These are phyloP conservation scores for Scutellaria minor DNA, from an alignment of 257 asterid species.

Conservation along the genomic window DNA sequence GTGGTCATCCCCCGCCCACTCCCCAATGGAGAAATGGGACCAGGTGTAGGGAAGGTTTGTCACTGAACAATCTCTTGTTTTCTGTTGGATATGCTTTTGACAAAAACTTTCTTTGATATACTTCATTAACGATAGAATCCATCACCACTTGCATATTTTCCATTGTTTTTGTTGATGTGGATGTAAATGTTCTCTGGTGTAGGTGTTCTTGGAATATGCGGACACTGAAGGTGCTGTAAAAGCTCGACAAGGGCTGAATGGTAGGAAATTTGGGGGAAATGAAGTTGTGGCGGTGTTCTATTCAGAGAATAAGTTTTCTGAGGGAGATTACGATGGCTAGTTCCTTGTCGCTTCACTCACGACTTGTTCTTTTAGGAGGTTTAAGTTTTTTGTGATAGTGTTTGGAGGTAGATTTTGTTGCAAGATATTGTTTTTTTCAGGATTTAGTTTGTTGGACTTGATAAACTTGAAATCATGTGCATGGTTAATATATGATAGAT, in stretches of 20 bases:
- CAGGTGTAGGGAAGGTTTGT: conserved; percentile 96
- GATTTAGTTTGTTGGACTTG: background rate
- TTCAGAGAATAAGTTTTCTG: conserved; percentile 75
- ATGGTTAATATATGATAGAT: background rate
- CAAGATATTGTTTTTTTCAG: background rate
- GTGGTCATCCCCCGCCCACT: conserved; percentile 84
- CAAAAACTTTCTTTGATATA: background rate
- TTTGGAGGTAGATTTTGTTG: background rate
- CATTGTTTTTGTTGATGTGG: background rate
- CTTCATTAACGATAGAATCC: background rate
- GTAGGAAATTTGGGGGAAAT: conserved; percentile 91
- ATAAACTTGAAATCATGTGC: background rate
- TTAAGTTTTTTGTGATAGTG: background rate
- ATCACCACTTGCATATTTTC: conserved; percentile 3
- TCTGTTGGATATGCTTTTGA: too few relatives aligned
- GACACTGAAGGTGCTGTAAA: conserved; percentile 78
- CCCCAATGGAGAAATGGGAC: conserved; percentile 64
- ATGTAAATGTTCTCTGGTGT: background rate
- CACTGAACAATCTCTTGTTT: background rate
- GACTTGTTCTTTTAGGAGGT: background rate
- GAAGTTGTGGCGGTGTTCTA: conserved; percentile 82
- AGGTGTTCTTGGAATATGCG: conserved; percentile 84
- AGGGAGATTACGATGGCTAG: conserved; percentile 81
- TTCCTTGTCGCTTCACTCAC: background rate
- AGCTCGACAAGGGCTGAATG: conserved; percentile 81